phyloP scores from a whole-genome alignment of 129 eudicot species.

The Silybum marianum region DNA sequence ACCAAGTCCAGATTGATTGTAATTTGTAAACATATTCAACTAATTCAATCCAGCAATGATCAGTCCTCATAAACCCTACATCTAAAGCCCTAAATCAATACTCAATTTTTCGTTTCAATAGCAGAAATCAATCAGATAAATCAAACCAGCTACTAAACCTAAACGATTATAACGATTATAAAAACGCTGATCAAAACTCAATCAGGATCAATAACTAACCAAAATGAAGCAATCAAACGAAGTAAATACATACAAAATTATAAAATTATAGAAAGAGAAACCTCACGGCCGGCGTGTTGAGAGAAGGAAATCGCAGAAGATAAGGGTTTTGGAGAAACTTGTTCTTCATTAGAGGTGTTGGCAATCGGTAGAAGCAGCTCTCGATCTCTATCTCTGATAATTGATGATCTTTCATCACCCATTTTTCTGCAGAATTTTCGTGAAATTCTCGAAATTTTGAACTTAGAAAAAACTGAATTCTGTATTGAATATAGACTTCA shows the following conservation, averaged over 20 bases:
- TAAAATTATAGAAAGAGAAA: conserved; percentile 12
- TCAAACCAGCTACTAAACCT: conserved; percentile 16
- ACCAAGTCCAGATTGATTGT: not conserved
- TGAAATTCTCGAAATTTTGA: conserved; percentile 7
- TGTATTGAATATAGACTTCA: not conserved
- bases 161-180: not conserved
- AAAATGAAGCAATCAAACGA: conserved; percentile 15
- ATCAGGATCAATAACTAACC: not conserved
- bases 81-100: conserved; percentile 13
- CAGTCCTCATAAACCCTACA: conserved; percentile 14
- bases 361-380: conserved; percentile 83
- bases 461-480: not conserved
- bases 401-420: conserved; percentile 67
- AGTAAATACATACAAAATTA: not conserved
- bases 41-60: not conserved
- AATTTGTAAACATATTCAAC: not conserved
- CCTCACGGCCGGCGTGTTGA: conserved; percentile 82
- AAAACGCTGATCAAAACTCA: not conserved
- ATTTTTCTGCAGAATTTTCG: conserved; percentile 31
- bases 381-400: conserved; percentile 71
- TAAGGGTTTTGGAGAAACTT: conserved; percentile 52
- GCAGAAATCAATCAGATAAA: conserved; percentile 11
- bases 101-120: conserved; percentile 3
- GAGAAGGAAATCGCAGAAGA: conserved; percentile 56
- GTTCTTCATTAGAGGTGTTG: conserved; percentile 44